A percentile compares a stretch with the other conserved stretches of the same genome.
phyloP scores from a whole-genome alignment of 495 filamentous ascomycete genomes.

The Venustampulla echinocandica region DNA sequence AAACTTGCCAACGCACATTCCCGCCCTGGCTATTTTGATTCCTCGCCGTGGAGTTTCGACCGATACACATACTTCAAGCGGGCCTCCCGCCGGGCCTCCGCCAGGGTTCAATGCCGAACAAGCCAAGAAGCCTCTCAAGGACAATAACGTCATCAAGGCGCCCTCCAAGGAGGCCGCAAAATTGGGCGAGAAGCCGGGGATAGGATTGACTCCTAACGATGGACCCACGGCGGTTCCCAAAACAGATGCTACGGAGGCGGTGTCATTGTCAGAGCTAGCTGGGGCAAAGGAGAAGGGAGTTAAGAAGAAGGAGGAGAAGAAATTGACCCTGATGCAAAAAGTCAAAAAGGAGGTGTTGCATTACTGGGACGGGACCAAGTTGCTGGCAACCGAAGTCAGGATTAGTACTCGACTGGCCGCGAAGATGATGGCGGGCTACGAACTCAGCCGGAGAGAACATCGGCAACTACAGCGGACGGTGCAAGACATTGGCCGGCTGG shows the following conservation, averaged over 20 bases:
- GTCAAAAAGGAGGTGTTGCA: conserved; percentile 86
- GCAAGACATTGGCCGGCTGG: conserved; percentile 83
- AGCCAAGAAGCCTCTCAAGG: conserved; percentile 75
- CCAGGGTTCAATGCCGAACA: conserved; percentile 88
- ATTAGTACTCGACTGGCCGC: conserved; percentile 85
- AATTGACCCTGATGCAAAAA: conserved; percentile 81
- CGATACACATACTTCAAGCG: conserved; percentile 54
- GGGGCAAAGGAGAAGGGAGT: conserved; percentile 35
- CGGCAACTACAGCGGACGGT: conserved; percentile 88
- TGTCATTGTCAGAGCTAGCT: conserved; percentile 36
- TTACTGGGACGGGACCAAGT: conserved; percentile 99
- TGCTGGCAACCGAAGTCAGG: conserved; percentile 82
- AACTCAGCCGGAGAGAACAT: conserved; percentile 87
- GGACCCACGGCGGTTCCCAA: conserved; percentile 32
- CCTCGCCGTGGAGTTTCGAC: conserved; percentile 60
- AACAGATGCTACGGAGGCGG: conserved; percentile 36
- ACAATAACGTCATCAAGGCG: conserved; percentile 36
- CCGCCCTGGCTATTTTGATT: conserved; percentile 57
- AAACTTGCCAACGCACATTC: conserved; percentile 49
- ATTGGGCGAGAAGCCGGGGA: conserved; percentile 13
- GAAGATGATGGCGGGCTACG: conserved; percentile 98
- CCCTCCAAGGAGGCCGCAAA: conserved; percentile 26
- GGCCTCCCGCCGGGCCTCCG: conserved; percentile 58
- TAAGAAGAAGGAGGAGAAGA: conserved; percentile 67
- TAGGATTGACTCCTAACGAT: conserved; percentile 13